Evolutionary conservation across 2,329 filamentous ascomycete species (phyloP).

Genomic region (Raffaelea ambrosiae): DNA sequence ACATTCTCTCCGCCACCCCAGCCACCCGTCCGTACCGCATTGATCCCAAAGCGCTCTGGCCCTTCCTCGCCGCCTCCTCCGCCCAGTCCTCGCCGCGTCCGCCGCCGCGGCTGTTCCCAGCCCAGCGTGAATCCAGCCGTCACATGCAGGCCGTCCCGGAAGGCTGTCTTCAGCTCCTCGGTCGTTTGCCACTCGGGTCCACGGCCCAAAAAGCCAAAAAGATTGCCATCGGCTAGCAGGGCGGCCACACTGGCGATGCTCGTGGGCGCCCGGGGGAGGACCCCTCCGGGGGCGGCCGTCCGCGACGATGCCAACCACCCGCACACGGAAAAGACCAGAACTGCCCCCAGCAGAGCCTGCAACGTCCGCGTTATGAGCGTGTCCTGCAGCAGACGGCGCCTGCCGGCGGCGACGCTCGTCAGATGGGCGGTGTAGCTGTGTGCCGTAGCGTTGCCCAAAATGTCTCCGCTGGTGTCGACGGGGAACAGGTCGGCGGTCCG

Average conservation of each 20-base stretch:
- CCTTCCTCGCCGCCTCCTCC: neutral
- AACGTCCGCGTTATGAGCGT: conserved; percentile 23
- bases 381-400: conserved; percentile 20
- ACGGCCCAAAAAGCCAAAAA: conserved; percentile 19
- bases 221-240: conserved; percentile 27
- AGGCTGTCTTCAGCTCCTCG: conserved; percentile 12
- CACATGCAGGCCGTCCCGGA: conserved; percentile 16
- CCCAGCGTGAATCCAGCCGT: conserved; percentile 18
- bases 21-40: conserved; percentile 15
- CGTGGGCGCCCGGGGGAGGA: conserved; percentile 21
- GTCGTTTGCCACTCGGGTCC: conserved; percentile 18
- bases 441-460: conserved; percentile 4
- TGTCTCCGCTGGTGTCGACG: conserved; percentile 8
- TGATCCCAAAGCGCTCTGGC: conserved; percentile 10
- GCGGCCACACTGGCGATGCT: conserved; percentile 28
- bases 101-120: conserved; percentile 13
- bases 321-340: conserved; percentile 18
- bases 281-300: no score
- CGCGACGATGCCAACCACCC: conserved; percentile 21
- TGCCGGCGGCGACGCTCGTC: conserved; percentile 1
- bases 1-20: conserved; percentile 17
- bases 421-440: conserved; percentile 1
- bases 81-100: conserved; percentile 1
- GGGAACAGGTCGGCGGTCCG: no score
- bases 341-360: conserved; percentile 21